These are phyloP conservation scores for Carpinus viminea DNA, from an alignment of 306 rosid species.

Conservation along the genomic window DNA sequence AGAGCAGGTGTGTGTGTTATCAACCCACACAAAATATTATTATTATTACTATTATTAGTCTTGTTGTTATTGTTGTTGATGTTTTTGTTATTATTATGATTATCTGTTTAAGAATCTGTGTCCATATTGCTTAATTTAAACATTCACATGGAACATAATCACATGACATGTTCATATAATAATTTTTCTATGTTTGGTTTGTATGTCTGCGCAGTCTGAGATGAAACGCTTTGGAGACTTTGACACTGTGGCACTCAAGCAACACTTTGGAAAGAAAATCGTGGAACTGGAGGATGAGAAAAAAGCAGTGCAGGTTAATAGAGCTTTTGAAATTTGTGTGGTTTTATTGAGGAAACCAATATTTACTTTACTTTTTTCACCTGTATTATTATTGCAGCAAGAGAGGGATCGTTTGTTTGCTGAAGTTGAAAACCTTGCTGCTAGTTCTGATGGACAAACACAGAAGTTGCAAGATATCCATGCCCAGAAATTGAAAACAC, in stretches of 20 bases:
- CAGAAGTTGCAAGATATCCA: constrained; percentile 89
- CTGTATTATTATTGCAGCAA: constrained; percentile 54
- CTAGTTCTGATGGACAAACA: constrained; percentile 91
- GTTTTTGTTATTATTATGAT: neutral
- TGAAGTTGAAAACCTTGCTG: constrained; percentile 98
- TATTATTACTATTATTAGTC: no score
- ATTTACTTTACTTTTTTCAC: constrained; percentile 28
- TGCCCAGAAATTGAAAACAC: constrained; percentile 86
- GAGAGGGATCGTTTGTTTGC: constrained; percentile 92
- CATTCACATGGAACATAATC: neutral
- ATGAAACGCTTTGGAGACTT: constrained; percentile 86
- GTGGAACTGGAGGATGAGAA: constrained; percentile 95
- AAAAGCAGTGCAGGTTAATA: constrained; percentile 80
- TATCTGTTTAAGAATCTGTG: neutral
- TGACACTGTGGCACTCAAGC: constrained; percentile 83
- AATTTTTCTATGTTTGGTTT: constrained; percentile 8
- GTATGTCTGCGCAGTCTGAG: constrained; percentile 63
- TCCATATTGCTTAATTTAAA: neutral
- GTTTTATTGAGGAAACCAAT: constrained; percentile 25
- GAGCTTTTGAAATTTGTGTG: constrained; percentile 28
- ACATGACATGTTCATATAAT: neutral
- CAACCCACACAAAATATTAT: neutral
- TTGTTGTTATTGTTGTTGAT: neutral
- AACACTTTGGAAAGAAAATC: constrained; percentile 95
- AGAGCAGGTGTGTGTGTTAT: neutral